phyloP scores from a whole-genome alignment of 1,284 basidiomycete species.

The Tranzscheliella williamsii region DNA sequence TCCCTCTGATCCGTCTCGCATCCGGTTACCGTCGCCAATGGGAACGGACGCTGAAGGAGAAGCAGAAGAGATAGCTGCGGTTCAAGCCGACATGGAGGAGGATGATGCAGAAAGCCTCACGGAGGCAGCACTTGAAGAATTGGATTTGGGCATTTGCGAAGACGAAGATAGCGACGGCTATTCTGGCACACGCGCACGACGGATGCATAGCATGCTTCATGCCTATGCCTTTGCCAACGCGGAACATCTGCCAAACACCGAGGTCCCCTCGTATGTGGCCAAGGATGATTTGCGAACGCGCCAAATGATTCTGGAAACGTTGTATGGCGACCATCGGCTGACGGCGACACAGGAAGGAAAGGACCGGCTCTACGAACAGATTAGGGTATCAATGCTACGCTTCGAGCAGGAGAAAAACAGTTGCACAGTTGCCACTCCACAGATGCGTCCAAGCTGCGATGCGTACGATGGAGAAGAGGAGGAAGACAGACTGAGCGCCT shows the following conservation, averaged over 20 bases:
- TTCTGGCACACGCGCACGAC: too few relatives aligned
- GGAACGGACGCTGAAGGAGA: too few relatives aligned
- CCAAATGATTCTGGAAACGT: background rate
- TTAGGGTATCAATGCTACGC: background rate
- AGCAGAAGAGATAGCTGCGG: too few relatives aligned
- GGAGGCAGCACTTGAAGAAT: too few relatives aligned
- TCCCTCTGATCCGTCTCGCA: too few relatives aligned
- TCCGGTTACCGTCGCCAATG: too few relatives aligned
- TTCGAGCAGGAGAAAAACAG: background rate
- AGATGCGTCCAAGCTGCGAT: too few relatives aligned
- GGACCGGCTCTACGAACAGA: background rate
- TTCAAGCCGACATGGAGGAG: too few relatives aligned
- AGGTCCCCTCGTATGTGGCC: background rate
- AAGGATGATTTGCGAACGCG: background rate
- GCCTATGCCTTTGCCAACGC: background rate
- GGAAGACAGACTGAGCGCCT: background rate
- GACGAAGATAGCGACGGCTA: background rate
- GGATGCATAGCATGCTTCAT: too few relatives aligned
- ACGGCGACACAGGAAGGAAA: background rate
- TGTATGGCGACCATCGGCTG: background rate
- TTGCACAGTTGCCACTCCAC: too few relatives aligned
- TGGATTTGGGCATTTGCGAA: too few relatives aligned
- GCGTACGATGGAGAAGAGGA: background rate
- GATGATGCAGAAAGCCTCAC: too few relatives aligned
- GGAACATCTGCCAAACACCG: background rate